phyloP scores from a whole-genome alignment of 768 basidiomycete species.

The Tylopilus sp. region DNA sequence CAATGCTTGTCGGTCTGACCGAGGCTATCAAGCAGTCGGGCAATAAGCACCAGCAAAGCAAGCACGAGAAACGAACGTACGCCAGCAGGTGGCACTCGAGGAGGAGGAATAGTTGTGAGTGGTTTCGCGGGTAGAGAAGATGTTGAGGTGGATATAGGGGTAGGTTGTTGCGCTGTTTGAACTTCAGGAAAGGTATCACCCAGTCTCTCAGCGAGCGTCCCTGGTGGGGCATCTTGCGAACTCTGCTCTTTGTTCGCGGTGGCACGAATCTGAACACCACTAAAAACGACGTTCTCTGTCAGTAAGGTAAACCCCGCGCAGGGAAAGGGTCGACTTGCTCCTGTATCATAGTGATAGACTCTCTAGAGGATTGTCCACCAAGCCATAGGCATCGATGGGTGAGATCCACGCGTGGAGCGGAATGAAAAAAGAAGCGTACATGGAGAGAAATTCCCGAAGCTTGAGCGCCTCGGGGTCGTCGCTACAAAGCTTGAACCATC shows the following conservation, averaged over 20 bases:
- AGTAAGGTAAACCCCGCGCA: constrained; percentile 1
- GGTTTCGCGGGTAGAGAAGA: neutral
- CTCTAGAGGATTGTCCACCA: too few species aligned
- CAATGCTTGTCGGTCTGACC: constrained; percentile 14
- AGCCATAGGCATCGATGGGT: too few species aligned
- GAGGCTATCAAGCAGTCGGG: constrained; percentile 10
- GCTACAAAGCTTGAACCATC: constrained; percentile 25
- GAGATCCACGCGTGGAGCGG: neutral
- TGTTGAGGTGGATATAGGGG: neutral
- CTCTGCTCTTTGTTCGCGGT: neutral
- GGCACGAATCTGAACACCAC: constrained; percentile 14
- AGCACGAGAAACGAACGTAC: constrained; percentile 3
- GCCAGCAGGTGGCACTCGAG: constrained; percentile 4
- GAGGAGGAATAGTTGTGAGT: neutral
- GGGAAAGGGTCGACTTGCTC: constrained; percentile 17
- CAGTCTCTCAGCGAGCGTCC: neutral
- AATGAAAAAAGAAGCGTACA: constrained; percentile 21
- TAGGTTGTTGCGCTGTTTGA: neutral
- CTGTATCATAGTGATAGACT: constrained; percentile 22
- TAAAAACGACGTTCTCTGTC: constrained; percentile 3
- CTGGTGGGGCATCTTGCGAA: constrained; percentile 4
- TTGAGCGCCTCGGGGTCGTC: constrained; percentile 21
- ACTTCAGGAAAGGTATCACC: neutral
- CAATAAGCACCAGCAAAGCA: neutral
- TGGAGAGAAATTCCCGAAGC: constrained; percentile 27